These are phyloP conservation scores for Bipolaris gigantea DNA, from an alignment of 2,329 filamentous ascomycete genomes.

Conservation along the genomic window DNA sequence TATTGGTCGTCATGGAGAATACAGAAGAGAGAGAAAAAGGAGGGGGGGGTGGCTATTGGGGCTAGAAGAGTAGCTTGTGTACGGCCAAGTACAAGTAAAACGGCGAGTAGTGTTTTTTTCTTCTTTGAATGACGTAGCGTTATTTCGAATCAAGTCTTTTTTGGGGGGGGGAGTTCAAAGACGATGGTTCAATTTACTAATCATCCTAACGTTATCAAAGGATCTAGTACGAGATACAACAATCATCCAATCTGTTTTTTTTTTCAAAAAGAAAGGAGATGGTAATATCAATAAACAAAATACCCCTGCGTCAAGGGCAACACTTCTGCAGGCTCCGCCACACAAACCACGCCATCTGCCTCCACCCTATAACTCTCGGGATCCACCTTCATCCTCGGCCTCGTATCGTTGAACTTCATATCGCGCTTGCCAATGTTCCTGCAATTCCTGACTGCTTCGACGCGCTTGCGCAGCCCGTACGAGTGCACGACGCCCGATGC, in stretches of 20 bases:
- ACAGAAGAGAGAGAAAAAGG: neutral
- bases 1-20: neutral
- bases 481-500: constrained; percentile 65
- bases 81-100: too few relatives aligned
- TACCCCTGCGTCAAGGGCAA: constrained; percentile 77
- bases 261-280: neutral
- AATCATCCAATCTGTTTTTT: neutral
- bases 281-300: constrained; percentile 76
- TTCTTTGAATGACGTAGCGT: too few relatives aligned
- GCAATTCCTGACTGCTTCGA: constrained; percentile 79
- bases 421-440: constrained; percentile 76
- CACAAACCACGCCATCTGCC: constrained; percentile 76
- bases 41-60: neutral
- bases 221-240: neutral
- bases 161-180: too few relatives aligned
- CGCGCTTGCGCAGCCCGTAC: constrained; percentile 76
- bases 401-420: constrained; percentile 85
- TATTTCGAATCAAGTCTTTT: too few relatives aligned
- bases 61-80: neutral
- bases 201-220: neutral
- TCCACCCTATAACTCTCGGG: constrained; percentile 86
- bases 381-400: constrained; percentile 88
- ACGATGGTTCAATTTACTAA: neutral
- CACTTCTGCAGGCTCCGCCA: constrained; percentile 68
- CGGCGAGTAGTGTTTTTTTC: too few relatives aligned